phyloP scores from a whole-genome alignment of 371 early-diverging fungal genomes.

The Mortierella sp. region DNA sequence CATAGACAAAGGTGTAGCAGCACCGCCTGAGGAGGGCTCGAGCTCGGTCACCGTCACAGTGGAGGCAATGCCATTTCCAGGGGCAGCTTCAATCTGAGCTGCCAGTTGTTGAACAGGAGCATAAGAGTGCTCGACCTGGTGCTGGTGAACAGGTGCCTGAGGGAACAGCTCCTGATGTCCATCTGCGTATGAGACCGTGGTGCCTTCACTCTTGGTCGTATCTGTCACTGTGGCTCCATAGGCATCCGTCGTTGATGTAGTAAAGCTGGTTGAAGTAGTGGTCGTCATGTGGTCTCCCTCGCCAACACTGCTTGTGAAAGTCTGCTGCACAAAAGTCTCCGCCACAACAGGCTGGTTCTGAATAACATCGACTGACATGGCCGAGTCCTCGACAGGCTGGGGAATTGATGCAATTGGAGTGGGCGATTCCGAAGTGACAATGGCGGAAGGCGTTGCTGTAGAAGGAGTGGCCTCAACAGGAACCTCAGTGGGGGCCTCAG shows the following conservation, averaged over 20 bases:
- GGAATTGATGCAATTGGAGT: not conserved
- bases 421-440: not conserved
- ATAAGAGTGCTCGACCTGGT: constrained; percentile 16
- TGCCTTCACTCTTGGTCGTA: not conserved
- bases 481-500: not conserved
- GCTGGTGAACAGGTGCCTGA: constrained; percentile 13
- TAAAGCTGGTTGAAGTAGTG: not conserved
- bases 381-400: not conserved
- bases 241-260: constrained; percentile 11
- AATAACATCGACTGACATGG: not conserved
- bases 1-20: not conserved
- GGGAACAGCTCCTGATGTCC: constrained; percentile 26
- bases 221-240: constrained; percentile 23
- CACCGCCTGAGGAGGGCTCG: not conserved
- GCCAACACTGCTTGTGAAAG: constrained; percentile 17
- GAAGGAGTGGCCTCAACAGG: not conserved
- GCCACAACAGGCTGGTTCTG: not conserved
- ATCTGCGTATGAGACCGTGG: constrained; percentile 21
- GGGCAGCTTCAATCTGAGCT: constrained; percentile 5
- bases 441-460: not conserved
- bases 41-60: constrained; percentile 12
- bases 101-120: not conserved
- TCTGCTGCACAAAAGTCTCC: constrained; percentile 17
- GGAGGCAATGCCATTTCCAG: not conserved
- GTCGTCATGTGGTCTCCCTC: constrained; percentile 24